Base-by-base conservation (phyloP, 2,329 filamentous ascomycete genomes). In the Botrytis galanthina region DNA sequence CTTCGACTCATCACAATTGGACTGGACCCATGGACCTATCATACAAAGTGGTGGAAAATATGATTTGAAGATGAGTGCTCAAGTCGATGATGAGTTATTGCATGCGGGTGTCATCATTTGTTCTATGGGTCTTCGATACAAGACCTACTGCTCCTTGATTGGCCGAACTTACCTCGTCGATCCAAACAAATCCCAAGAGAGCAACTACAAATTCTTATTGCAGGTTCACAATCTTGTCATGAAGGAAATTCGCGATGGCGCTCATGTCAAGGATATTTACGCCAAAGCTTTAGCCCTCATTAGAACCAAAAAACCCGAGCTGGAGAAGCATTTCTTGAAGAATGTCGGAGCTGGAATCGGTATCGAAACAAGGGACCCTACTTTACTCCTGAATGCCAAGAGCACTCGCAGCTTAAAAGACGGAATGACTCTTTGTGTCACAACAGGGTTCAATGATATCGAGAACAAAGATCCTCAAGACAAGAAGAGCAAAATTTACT, bases 1-100 rank as follows among this genome's bases (percentile, higher is more conserved):
- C 79, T 95, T 99, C 78, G 96, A 98, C 81, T 87, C 93, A 4
- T 85, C 91, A 75, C 93, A 98, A 81, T 89, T 99, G 72, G 96
- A 99, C 83, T 99, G 96, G 95, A 93, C 93, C 60, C 89, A 97
- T 74, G 93, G 93, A 7, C 95, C 95, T 3, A 90, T 94, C 1
- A 91, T 99, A 64, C 95, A 99, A 85, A 98, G 95, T 80, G 96
- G 97, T 78, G 96, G 96, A 78, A 95, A 93, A 79, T 99, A 97
- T 81, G 97, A 99, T 80, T 85, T 99, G 44, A 93, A 92, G 79
- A 91, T 97, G 79, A 89, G 88, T 18, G 87, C 90, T 2, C 91
- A 94, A 74, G 89, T 94, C 16, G 94, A 97, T 81, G 90, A 93
- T 79, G 95, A 93, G 75, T 86, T 90, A 73, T 86, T 99, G 32